phyloP scores from a whole-genome alignment of 1,284 basidiomycete species.

The Porodaedalea pini region DNA sequence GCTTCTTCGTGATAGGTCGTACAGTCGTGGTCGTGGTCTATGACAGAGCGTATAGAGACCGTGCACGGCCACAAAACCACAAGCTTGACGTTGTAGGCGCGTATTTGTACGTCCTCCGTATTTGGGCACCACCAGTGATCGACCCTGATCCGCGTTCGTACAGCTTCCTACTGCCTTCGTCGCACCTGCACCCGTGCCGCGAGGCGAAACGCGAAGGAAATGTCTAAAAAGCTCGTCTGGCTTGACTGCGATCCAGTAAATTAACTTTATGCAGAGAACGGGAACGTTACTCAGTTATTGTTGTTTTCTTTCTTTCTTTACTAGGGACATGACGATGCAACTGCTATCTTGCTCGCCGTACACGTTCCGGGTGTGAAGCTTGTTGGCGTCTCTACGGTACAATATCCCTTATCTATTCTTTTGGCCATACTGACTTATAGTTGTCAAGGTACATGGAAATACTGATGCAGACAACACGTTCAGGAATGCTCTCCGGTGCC shows the following conservation, averaged over 20 bases:
- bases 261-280: too few relatives aligned
- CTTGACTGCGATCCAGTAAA: conserved; percentile 56
- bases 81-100: conserved; percentile 2
- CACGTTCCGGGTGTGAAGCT: conserved; percentile 61
- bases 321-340: conserved; percentile 84
- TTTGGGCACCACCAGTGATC: neutral
- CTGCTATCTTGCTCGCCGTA: conserved; percentile 71
- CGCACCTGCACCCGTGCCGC: neutral
- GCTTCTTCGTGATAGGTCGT: neutral
- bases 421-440: neutral
- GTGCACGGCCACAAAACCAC: neutral
- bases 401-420: too few relatives aligned
- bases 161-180: neutral
- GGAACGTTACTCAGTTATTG: neutral
- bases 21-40: neutral
- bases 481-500: conserved; percentile 68
- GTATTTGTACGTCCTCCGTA: neutral
- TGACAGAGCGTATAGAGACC: neutral
- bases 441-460: conserved; percentile 71
- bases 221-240: conserved; percentile 38
- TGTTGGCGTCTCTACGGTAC: conserved; percentile 79
- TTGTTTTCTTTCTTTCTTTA: neutral
- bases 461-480: conserved; percentile 59
- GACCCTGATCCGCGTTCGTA: neutral
- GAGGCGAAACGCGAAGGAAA: neutral